Base-by-base conservation (phyloP, 345 rosid species). In the Acer campestre region DNA sequence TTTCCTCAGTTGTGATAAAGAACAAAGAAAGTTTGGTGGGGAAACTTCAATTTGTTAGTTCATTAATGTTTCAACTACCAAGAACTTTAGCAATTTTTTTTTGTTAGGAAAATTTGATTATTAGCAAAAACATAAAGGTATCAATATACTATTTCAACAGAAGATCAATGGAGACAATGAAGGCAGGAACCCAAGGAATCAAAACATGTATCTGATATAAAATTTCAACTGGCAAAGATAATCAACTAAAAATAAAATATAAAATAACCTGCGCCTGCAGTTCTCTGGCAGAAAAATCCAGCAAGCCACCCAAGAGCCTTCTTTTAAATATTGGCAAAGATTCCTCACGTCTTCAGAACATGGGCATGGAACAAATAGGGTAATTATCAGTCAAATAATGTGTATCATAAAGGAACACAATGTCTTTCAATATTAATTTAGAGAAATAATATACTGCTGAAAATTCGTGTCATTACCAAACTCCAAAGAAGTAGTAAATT, bases 261-360 rank as follows among this genome's bases (percentile, higher is more conserved):
- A 62, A 38, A 67, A 70, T 80, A 84, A 93, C 99, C 99, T 96
- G 99, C 81, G 86, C 95, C 89, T 91, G 99, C 78, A 96, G 83
- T 85, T 96, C 99, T 84, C 98, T 86, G 71, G 99, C 95, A 85
- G 98, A 90, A 87, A 96, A 96, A 79, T 96, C 98, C 78, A 94
- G 89, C 87, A 97, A 90, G 70, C 91, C 92, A 86, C 95, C 93
- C 86, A 97, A 86, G 79, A 97, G 99, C 85, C 94, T 88, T 86
- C 99, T 88, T 85, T 97, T 97, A 82, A 94, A 94, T 78, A 97
- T 79, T 76, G 99, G 98, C 80, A 97, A 84, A 66, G 99, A 91
- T 84, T 94, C 94, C 86, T 94, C 99, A 8, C 99, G 98, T 82
- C 99, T 97, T 82, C 80, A 86, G 80, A 82, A 74, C 77, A 76